A percentile compares a stretch with the other conserved stretches of the same genome.
phyloP scores from a whole-genome alignment of 805 yeast species.

The Nakazawaea laoshanensis region DNA sequence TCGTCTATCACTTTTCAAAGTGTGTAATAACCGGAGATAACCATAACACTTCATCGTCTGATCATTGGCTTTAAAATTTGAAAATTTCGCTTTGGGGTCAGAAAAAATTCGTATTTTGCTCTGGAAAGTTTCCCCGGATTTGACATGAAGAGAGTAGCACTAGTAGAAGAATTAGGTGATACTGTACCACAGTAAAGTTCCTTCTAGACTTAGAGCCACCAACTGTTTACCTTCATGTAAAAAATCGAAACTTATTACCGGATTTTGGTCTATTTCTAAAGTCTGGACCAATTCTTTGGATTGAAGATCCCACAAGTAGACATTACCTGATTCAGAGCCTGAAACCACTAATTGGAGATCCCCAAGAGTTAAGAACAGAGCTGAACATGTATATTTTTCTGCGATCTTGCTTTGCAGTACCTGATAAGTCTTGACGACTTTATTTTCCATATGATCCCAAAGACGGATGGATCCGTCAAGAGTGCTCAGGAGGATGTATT shows the following conservation, averaged over 20 bases:
- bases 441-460: slow-evolving; percentile 83
- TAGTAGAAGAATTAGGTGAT: too few species aligned
- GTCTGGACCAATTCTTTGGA: slow-evolving; percentile 36
- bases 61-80: too few species aligned
- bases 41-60: too few species aligned
- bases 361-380: slow-evolving; percentile 37
- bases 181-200: slow-evolving; percentile 12
- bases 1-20: too few species aligned
- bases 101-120: too few species aligned
- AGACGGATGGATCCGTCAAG: slow-evolving; percentile 71
- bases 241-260: slow-evolving; percentile 34
- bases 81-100: too few species aligned
- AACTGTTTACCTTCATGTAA: slow-evolving; percentile 27
- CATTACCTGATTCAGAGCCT: slow-evolving; percentile 49
- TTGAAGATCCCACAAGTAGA: slow-evolving; percentile 64
- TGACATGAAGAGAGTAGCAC: too few species aligned
- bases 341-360: slow-evolving; percentile 37
- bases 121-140: too few species aligned
- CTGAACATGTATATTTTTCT: slow-evolving; percentile 44
- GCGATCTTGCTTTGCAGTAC: slow-evolving; percentile 19
- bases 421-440: slow-evolving; percentile 60
- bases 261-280: slow-evolving; percentile 15
- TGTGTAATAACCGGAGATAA: too few species aligned
- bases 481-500: slow-evolving; percentile 67
- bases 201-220: slow-evolving; percentile 22